Conservation (phyloP, 2,329 filamentous ascomycete species). For the Alternaria sp. region DNA sequence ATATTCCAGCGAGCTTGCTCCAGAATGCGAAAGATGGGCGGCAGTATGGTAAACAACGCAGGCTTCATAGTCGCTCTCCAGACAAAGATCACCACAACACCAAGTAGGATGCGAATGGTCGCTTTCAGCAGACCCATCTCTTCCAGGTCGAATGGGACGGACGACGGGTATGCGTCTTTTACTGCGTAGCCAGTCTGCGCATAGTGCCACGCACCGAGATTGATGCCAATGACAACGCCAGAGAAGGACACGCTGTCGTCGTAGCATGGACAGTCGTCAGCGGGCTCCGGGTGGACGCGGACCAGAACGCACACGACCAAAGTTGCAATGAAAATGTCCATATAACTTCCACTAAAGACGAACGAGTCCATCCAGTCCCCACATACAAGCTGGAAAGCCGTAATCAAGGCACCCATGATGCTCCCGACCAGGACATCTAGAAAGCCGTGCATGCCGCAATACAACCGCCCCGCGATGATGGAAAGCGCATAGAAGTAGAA, state of each 20-base stretch:
- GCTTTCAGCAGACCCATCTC: slow-evolving; percentile 73
- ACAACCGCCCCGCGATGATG: slow-evolving; percentile 89
- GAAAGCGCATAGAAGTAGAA: slow-evolving; percentile 88
- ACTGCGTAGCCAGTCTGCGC: slow-evolving; percentile 65
- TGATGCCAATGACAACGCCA: slow-evolving; percentile 85
- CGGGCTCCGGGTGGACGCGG: slow-evolving; percentile 91
- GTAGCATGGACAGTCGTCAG: slow-evolving; percentile 96
- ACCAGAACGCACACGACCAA: slow-evolving; percentile 78
- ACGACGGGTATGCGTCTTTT: slow-evolving; percentile 64
- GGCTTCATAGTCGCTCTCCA: slow-evolving; percentile 95
- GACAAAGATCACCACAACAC: slow-evolving; percentile 83
- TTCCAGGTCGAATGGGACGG: slow-evolving; percentile 71
- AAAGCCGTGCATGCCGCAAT: slow-evolving; percentile 99
- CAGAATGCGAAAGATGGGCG: slow-evolving; percentile 86
- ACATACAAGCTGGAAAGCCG: slow-evolving; percentile 63
- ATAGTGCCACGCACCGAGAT: slow-evolving; percentile 86
- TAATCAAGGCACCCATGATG: slow-evolving; percentile 73
- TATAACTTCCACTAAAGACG: slow-evolving; percentile 64
- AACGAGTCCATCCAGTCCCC: slow-evolving; percentile 73
- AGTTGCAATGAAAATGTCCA: slow-evolving; percentile 70
- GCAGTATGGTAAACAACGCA: slow-evolving; percentile 76
- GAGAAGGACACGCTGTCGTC: slow-evolving; percentile 95
- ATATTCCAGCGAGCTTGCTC: slow-evolving; percentile 81
- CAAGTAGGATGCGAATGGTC: slow-evolving; percentile 74
- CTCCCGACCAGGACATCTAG: slow-evolving; percentile 87